phyloP scores from a whole-genome alignment of 1,284 basidiomycete genomes.

The Cutaneotrichosporon cutaneum region DNA sequence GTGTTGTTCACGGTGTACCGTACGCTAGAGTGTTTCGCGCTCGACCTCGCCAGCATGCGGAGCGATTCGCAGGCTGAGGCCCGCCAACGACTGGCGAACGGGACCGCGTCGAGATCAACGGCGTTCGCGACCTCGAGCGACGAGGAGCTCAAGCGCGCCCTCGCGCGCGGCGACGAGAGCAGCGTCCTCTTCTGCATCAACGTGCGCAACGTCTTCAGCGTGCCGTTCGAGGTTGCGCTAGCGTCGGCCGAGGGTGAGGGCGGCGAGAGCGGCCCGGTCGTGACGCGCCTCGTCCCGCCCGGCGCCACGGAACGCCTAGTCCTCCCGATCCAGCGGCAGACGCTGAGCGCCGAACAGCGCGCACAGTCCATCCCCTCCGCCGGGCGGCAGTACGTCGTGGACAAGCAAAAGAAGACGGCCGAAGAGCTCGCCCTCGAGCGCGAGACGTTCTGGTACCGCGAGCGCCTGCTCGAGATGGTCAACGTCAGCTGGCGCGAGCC shows the following conservation, averaged over 20 bases:
- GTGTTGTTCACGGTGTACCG: constrained; percentile 89
- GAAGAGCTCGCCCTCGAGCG: constrained; percentile 64
- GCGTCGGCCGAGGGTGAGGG: constrained; percentile 51
- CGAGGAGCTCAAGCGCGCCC: constrained; percentile 35
- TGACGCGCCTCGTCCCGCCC: constrained; percentile 69
- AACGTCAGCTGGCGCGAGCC: constrained; percentile 80
- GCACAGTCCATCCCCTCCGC: constrained; percentile 75
- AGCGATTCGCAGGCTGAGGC: constrained; percentile 5
- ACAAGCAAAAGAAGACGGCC: constrained; percentile 64
- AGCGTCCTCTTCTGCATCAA: constrained; percentile 85
- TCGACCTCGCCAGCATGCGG: constrained; percentile 66
- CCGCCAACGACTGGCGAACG: constrained; percentile 11
- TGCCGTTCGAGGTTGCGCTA: constrained; percentile 83
- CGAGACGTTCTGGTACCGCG: constrained; percentile 91
- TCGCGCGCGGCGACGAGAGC: constrained; percentile 59
- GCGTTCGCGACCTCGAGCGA: constrained; percentile 32
- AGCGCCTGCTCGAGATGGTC: constrained; percentile 71
- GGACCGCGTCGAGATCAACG: neutral
- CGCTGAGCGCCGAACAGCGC: constrained; percentile 61
- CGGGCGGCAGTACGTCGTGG: constrained; percentile 87
- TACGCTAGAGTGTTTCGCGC: constrained; percentile 77
- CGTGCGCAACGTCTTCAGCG: constrained; percentile 81
- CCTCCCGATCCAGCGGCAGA: constrained; percentile 71
- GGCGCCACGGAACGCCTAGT: constrained; percentile 78
- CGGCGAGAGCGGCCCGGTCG: constrained; percentile 45